phyloP scores from a whole-genome alignment of 345 rosid species.

The Cardamine chenopodiifolia region DNA sequence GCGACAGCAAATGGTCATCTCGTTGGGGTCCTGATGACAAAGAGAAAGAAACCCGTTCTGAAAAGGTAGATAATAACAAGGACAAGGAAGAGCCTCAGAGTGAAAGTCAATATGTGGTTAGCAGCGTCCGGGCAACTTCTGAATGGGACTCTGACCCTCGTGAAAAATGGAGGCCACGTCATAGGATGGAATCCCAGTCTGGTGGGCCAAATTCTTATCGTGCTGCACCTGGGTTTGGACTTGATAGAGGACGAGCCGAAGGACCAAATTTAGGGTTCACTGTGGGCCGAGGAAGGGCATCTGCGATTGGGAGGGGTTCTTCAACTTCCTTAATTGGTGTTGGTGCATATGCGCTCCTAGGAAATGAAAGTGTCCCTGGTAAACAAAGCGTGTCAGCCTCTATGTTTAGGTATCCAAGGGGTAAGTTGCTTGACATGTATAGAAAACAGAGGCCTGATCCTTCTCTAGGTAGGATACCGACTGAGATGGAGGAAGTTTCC shows the following conservation, averaged over 20 bases:
- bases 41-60: constrained; percentile 71
- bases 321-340: constrained; percentile 39
- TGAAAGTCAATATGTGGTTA: constrained; percentile 56
- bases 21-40: constrained; percentile 98
- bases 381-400: constrained; percentile 35
- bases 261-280: constrained; percentile 69
- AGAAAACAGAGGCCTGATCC: constrained; percentile 34
- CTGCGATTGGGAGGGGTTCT: constrained; percentile 37
- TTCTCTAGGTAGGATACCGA: constrained; percentile 48
- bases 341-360: background rate
- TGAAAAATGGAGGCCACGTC: constrained; percentile 98
- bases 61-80: constrained; percentile 62
- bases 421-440: constrained; percentile 58
- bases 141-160: constrained; percentile 83
- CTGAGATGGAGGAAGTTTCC: constrained; percentile 55
- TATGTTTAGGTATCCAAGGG: constrained; percentile 65
- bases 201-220: constrained; percentile 60
- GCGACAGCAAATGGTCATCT: constrained; percentile 96
- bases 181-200: constrained; percentile 72
- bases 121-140: constrained; percentile 50
- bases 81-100: constrained; percentile 65
- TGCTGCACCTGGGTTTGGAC: constrained; percentile 89
- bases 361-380: constrained; percentile 36
- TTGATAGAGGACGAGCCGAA: constrained; percentile 65
- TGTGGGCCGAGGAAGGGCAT: constrained; percentile 73